Conservation (phyloP, 78 protist genomes). For the Pigoraptor vietnamica region DNA sequence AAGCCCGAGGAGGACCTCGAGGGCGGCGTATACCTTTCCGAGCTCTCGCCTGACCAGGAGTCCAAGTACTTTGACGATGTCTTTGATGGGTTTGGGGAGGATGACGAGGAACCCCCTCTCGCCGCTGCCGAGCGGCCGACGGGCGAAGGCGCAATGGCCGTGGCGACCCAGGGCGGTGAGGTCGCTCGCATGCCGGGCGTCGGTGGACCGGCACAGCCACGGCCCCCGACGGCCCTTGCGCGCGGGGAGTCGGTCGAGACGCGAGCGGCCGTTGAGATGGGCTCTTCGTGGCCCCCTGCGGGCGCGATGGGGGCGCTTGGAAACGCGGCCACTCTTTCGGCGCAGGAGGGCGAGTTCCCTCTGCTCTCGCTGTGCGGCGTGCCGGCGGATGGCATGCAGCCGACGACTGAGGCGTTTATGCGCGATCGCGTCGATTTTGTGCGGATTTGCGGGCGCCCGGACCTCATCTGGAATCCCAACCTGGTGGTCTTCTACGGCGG, state of each 20-base stretch:
- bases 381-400: not conserved
- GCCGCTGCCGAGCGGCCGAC: no score
- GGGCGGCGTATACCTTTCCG: not conserved
- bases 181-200: not conserved
- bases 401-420: not conserved
- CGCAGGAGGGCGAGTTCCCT: not conserved
- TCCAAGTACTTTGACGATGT: not conserved
- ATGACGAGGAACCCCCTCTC: not conserved
- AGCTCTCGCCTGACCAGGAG: not conserved
- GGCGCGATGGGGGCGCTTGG: no score
- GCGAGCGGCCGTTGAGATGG: no score
- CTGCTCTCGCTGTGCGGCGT: not conserved
- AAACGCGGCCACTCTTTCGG: no score
- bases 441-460: not conserved
- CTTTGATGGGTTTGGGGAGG: not conserved
- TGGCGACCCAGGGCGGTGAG: no score
- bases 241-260: no score
- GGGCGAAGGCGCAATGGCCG: no score
- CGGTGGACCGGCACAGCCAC: not conserved
- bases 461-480: not conserved
- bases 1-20: not conserved
- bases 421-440: not conserved
- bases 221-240: no score
- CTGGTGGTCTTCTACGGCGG: not conserved
- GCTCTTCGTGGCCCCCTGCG: not conserved